These are phyloP conservation scores for Candida manassasensis DNA, from an alignment of 805 yeast species.

Conservation along the genomic window DNA sequence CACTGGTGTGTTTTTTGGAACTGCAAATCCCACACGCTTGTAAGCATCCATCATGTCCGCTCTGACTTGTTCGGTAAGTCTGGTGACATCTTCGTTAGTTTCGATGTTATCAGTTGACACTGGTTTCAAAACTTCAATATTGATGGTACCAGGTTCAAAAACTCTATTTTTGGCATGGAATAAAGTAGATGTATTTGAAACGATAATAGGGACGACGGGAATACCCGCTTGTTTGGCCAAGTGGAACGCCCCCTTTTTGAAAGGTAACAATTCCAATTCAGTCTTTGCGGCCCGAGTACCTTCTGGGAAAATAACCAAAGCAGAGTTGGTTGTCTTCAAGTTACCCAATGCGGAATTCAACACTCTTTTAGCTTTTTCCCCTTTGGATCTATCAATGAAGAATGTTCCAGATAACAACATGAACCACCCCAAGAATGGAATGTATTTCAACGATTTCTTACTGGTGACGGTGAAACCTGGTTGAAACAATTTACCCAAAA, in stretches of 20 bases:
- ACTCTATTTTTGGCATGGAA: constrained; percentile 55
- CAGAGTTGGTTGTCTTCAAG: constrained; percentile 61
- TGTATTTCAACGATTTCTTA: constrained; percentile 72
- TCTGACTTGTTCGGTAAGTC: constrained; percentile 53
- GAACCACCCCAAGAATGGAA: constrained; percentile 96
- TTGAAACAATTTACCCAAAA: constrained; percentile 82
- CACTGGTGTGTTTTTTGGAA: background rate
- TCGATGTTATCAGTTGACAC: constrained; percentile 61
- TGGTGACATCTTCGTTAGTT: constrained; percentile 65
- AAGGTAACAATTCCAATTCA: constrained; percentile 69
- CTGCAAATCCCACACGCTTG: constrained; percentile 41
- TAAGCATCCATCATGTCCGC: constrained; percentile 49
- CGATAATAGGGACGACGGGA: constrained; percentile 86
- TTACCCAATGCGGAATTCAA: constrained; percentile 63
- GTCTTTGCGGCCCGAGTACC: constrained; percentile 87
- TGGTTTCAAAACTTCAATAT: constrained; percentile 77
- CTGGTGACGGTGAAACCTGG: constrained; percentile 89
- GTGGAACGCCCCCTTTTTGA: constrained; percentile 98
- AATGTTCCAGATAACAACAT: constrained; percentile 89
- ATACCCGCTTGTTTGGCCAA: constrained; percentile 89
- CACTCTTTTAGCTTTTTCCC: constrained; percentile 70
- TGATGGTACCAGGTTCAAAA: constrained; percentile 76
- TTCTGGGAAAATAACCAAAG: constrained; percentile 90
- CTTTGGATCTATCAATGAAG: constrained; percentile 78
- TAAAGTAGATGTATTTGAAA: constrained; percentile 76